Evolutionary conservation across 768 basidiomycete genomes (phyloP).

Genomic region (Gelatoporia subvermispora): DNA sequence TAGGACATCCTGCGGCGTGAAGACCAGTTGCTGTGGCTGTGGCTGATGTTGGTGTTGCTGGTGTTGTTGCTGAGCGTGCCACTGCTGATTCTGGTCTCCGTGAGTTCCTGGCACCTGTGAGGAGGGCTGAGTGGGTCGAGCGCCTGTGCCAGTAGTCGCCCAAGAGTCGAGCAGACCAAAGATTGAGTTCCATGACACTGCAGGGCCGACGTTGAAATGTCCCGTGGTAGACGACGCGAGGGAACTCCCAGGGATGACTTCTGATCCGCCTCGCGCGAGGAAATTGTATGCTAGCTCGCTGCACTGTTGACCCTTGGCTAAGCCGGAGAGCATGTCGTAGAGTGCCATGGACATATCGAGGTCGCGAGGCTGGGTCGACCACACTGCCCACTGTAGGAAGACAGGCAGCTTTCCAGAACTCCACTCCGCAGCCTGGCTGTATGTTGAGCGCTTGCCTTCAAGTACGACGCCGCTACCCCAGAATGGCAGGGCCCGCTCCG

Average conservation of each 20-base stretch:
- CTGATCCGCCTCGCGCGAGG: constrained; percentile 70
- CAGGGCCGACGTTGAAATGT: constrained; percentile 42
- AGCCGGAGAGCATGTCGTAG: constrained; percentile 85
- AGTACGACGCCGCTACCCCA: constrained; percentile 64
- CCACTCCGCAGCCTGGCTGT: constrained; percentile 58
- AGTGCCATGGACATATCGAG: constrained; percentile 69
- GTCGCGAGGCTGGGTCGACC: constrained; percentile 76
- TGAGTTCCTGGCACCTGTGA: constrained; percentile 4
- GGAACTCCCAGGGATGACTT: constrained; percentile 58
- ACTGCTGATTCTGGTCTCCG: constrained; percentile 9
- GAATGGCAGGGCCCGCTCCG: constrained; percentile 78
- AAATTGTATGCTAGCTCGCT: constrained; percentile 89
- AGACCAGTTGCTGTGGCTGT: constrained; percentile 36
- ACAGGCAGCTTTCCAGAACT: constrained; percentile 58
- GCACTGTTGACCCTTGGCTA: constrained; percentile 79
- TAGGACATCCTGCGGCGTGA: constrained; percentile 68
- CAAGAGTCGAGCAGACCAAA: constrained; percentile 75
- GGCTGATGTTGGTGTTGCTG: constrained; percentile 34
- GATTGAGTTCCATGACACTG: constrained; percentile 74
- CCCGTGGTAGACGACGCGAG: constrained; percentile 39
- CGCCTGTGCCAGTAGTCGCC: constrained; percentile 48
- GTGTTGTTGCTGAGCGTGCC: constrained; percentile 22
- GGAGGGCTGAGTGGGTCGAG: constrained; percentile 37
- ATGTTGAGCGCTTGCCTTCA: constrained; percentile 39
- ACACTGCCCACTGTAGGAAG: constrained; percentile 88